These are phyloP conservation scores for Jimgerdemannia lactiflua DNA, from an alignment of 192 early-diverging fungal genomes.

Conservation along the genomic window DNA sequence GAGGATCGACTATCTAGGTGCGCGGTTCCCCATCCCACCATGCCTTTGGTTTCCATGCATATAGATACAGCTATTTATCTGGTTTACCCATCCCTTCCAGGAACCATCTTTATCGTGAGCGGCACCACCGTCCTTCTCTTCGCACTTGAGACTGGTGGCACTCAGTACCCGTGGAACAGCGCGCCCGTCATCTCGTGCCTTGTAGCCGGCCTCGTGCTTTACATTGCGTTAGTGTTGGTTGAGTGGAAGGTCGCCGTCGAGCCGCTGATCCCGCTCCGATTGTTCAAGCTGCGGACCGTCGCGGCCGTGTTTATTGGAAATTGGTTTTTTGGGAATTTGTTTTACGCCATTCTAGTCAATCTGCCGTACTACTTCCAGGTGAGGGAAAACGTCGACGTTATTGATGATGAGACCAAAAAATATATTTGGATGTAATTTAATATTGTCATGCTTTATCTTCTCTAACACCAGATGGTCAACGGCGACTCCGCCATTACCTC, in stretches of 20 bases:
- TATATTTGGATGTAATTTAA: neutral
- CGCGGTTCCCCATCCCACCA: neutral
- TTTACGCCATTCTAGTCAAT: slow-evolving; percentile 23
- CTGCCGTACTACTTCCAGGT: slow-evolving; percentile 17
- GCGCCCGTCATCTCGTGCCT: neutral
- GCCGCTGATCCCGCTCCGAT: slow-evolving; percentile 63
- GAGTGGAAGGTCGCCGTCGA: slow-evolving; percentile 59
- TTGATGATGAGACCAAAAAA: neutral
- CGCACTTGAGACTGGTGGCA: neutral
- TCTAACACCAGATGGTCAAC: slow-evolving; percentile 51
- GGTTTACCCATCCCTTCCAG: neutral
- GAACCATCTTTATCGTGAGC: neutral
- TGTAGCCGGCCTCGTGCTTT: slow-evolving; percentile 11
- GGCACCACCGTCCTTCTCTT: neutral
- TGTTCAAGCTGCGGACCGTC: slow-evolving; percentile 46
- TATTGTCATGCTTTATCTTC: neutral
- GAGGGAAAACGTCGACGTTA: neutral
- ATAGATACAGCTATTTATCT: neutral
- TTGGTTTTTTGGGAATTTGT: slow-evolving; percentile 34
- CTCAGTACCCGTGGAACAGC: neutral
- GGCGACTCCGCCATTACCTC: slow-evolving; percentile 48
- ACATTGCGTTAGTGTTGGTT: slow-evolving; percentile 52
- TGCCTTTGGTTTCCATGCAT: neutral
- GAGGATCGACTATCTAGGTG: neutral
- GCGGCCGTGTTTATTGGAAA: slow-evolving; percentile 23